A percentile compares a stretch with the other conserved stretches of the same genome.
Evolutionary conservation across 768 basidiomycete species (phyloP).

Genomic region (Chlorophyllum brunneum): DNA sequence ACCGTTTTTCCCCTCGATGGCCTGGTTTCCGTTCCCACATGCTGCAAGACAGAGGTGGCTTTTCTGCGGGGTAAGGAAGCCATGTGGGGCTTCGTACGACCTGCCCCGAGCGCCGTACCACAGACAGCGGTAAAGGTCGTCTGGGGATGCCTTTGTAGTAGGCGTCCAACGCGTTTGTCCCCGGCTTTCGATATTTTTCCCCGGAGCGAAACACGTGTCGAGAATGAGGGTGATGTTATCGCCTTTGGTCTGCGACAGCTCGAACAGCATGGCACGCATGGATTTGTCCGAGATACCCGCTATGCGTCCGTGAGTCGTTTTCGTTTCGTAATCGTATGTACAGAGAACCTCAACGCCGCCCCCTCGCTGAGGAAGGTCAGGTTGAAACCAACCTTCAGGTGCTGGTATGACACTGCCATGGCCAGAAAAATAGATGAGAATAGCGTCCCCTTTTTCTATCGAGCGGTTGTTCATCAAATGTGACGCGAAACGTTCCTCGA

Average conservation of each 20-base stretch:
- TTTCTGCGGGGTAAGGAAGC: conserved; percentile 40
- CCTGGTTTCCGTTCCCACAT: conserved; percentile 49
- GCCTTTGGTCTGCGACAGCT: conserved; percentile 54
- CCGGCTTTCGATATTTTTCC: conserved; percentile 39
- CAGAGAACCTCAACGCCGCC: conserved; percentile 52
- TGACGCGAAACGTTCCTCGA: conserved; percentile 56
- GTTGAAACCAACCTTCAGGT: conserved; percentile 59
- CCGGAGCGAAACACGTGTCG: conserved; percentile 58
- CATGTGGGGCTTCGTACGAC: conserved; percentile 31
- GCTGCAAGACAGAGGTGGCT: conserved; percentile 58
- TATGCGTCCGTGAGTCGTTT: conserved; percentile 38
- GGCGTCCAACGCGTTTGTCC: conserved; percentile 55
- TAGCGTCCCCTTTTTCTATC: conserved; percentile 59
- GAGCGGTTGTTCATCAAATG: conserved; percentile 61
- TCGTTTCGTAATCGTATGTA: conserved; percentile 62
- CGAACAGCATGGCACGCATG: conserved; percentile 54
- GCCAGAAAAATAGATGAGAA: conserved; percentile 72
- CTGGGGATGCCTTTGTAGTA: conserved; percentile 47
- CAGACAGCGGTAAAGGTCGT: conserved; percentile 52
- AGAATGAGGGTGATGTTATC: conserved; percentile 68
- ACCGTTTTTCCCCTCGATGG: conserved; percentile 58
- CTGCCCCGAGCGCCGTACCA: conserved; percentile 47
- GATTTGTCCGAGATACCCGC: conserved; percentile 70
- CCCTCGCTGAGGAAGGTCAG: conserved; percentile 26
- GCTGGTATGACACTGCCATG: conserved; percentile 58